A percentile compares a stretch with the other conserved stretches of the same genome.
phyloP scores from a whole-genome alignment of 164 flowering plant species.

The Amborella trichopoda region DNA sequence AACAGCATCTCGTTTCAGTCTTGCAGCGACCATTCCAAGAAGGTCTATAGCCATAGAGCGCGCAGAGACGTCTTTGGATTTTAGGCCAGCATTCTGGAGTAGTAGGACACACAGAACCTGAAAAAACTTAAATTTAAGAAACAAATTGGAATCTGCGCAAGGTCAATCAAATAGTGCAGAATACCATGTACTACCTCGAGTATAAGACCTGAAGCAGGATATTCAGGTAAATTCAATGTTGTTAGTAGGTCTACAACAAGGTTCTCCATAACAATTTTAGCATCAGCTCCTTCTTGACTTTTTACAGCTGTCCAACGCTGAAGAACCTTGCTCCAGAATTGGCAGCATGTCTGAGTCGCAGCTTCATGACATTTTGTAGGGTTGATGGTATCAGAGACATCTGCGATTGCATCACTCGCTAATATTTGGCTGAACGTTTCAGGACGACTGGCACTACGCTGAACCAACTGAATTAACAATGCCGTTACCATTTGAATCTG shows the following conservation, averaged over 20 bases:
- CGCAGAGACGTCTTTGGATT: constrained; percentile 78
- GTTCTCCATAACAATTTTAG: constrained; percentile 77
- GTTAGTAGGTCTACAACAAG: constrained; percentile 73
- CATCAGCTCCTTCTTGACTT: constrained; percentile 61
- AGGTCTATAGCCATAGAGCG: constrained; percentile 89
- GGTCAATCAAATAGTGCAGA: background rate
- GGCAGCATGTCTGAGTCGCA: constrained; percentile 68
- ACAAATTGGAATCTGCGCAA: background rate
- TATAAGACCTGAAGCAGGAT: constrained; percentile 57
- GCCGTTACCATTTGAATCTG: constrained; percentile 96
- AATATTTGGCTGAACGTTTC: constrained; percentile 40
- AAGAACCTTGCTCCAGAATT: constrained; percentile 90
- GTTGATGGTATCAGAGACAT: constrained; percentile 46
- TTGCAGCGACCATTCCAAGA: constrained; percentile 87
- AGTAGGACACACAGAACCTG: constrained; percentile 96
- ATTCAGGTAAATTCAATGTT: constrained; percentile 85
- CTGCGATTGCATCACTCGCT: constrained; percentile 34
- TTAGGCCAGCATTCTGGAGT: constrained; percentile 91
- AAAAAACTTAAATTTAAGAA: background rate
- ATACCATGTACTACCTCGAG: constrained; percentile 47
- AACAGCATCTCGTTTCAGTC: constrained; percentile 81
- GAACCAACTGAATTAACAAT: constrained; percentile 83
- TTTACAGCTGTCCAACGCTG: constrained; percentile 64
- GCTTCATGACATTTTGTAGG: constrained; percentile 65
- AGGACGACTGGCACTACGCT: constrained; percentile 67